A percentile compares a stretch with the other conserved stretches of the same genome.
Evolutionary conservation across 208 protist species (phyloP).

Genomic region (Wallacemonas sp.): DNA sequence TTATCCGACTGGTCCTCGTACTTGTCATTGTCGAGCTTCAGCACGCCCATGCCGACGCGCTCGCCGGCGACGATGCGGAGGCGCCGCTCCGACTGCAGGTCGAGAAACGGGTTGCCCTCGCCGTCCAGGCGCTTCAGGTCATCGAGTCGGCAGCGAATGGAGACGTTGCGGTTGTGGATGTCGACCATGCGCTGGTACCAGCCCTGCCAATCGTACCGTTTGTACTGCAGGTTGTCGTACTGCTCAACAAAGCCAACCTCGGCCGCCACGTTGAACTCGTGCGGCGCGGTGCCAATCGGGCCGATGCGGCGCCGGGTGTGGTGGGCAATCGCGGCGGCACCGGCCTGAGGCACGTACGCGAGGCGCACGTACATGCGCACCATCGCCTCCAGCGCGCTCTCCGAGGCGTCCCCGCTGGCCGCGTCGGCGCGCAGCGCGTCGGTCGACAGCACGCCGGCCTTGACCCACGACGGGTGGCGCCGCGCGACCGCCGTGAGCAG

Average conservation of each 20-base stretch:
- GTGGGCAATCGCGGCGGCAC: constrained; percentile 75
- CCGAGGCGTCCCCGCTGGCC: not conserved
- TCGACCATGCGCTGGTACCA: constrained; percentile 92
- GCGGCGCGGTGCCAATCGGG: constrained; percentile 48
- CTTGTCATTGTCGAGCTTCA: constrained; percentile 90
- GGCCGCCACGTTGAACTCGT: constrained; percentile 77
- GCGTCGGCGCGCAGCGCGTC: not conserved
- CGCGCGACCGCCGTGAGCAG: constrained; percentile 47
- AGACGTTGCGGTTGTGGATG: constrained; percentile 91
- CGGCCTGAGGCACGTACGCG: constrained; percentile 80
- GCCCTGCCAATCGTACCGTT: constrained; percentile 91
- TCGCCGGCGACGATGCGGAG: constrained; percentile 78
- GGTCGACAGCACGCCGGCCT: constrained; percentile 56
- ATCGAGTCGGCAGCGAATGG: constrained; percentile 74
- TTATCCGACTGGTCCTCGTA: constrained; percentile 91
- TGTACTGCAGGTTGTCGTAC: constrained; percentile 91
- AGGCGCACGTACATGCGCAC: constrained; percentile 84
- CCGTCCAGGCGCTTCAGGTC: constrained; percentile 82
- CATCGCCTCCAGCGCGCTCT: constrained; percentile 41
- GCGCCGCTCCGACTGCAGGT: constrained; percentile 83
- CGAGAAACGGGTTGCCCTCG: constrained; percentile 73
- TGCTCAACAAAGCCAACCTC: constrained; percentile 89
- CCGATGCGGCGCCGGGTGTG: constrained; percentile 81
- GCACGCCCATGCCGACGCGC: constrained; percentile 84
- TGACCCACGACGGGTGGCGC: constrained; percentile 78